Evolutionary conservation across 31 red algal genomes (phyloP), one percentile per base, ranked within the genome.

Genomic region (Pterothamnion heteromorphum): DNA sequence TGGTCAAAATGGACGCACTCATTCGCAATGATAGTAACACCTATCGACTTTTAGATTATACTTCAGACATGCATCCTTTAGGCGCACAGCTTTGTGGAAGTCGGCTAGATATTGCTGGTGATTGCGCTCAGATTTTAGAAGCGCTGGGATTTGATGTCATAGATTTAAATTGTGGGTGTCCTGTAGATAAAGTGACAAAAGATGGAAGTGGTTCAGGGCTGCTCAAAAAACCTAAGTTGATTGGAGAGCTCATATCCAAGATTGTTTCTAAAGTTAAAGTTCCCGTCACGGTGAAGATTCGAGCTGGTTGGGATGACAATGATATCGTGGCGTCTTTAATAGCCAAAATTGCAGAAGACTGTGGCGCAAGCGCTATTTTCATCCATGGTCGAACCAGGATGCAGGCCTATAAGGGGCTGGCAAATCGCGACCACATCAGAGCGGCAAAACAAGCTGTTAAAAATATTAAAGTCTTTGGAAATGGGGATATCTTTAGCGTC

Each of bases 121-220:
- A 27, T 44, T 92, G 92, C 27, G 91, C 92, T 23, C 43, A 92
- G 41, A 35, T 80, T 32, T 30, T 30, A 30, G n/a, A 5, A 28
- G 43, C 23, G 26, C 41, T 92, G 26, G 37, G 34, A 14, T 92
- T 94, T 9, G 30, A 92, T 4, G 51, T 82, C 38, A 88, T 96
- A 34, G 95, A 96, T 82, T 83, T 96, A 33, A 96, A 94, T 87
- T 94, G 94, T 87, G 95, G 95, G 0, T 96, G 95, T 51, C 95
- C 95, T 30, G 88, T 85, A 58, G 74, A 44, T 1, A 96, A 96
- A 57, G 87, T 96, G 58, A 72, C 86, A 4, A 41, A 78, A 18
- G 91, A 94, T 30, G 95, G 92, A 35, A 92, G 92, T 23, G 95
- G 95, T 44, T 84, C 95, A 0, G 93, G 89, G 30, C 43, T 96